Percentiles rank a stretch among this genome's conserved stretches.
phyloP scores from a whole-genome alignment of 768 basidiomycete genomes.

The Termitomyces sp. region DNA sequence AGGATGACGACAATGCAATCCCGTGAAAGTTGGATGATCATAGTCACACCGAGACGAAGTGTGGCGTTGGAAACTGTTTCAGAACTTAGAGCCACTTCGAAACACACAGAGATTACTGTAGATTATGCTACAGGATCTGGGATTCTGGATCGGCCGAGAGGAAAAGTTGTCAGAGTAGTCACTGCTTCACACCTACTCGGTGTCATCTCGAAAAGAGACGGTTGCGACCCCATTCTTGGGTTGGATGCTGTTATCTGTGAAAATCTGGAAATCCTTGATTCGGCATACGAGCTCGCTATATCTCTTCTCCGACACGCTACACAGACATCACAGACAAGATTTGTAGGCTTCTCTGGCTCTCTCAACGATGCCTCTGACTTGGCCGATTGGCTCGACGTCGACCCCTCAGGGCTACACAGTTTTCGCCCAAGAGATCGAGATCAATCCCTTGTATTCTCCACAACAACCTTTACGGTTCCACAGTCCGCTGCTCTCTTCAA shows the following conservation, averaged over 20 bases:
- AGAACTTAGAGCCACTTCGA: conserved; percentile 42
- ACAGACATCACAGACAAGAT: conserved; percentile 59
- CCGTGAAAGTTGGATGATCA: conserved; percentile 50
- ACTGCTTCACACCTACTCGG: conserved; percentile 51
- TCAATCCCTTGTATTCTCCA: conserved; percentile 63
- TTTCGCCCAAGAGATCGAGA: conserved; percentile 85
- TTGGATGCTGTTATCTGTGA: conserved; percentile 78
- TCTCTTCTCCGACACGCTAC: conserved; percentile 66
- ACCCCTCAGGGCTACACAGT: conserved; percentile 57
- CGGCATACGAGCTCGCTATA: conserved; percentile 79
- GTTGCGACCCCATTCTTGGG: conserved; percentile 25
- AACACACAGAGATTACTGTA: conserved; percentile 34
- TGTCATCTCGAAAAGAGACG: conserved; percentile 31
- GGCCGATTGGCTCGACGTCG: conserved; percentile 79
- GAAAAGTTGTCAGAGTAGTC: conserved; percentile 50
- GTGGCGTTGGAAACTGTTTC: conserved; percentile 52
- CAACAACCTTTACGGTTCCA: conserved; percentile 80
- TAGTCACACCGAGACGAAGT: conserved; percentile 59
- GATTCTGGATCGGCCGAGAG: conserved; percentile 31
- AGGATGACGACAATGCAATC: conserved; percentile 55
- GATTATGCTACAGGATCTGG: conserved; percentile 30
- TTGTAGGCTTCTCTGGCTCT: conserved; percentile 74
- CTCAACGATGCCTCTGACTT: conserved; percentile 79
- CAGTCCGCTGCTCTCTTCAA: conserved; percentile 87
- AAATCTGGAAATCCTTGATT: conserved; percentile 78